Evolutionary conservation across 805 yeast genomes (phyloP).

Genomic region (Kodamaea restingae): DNA sequence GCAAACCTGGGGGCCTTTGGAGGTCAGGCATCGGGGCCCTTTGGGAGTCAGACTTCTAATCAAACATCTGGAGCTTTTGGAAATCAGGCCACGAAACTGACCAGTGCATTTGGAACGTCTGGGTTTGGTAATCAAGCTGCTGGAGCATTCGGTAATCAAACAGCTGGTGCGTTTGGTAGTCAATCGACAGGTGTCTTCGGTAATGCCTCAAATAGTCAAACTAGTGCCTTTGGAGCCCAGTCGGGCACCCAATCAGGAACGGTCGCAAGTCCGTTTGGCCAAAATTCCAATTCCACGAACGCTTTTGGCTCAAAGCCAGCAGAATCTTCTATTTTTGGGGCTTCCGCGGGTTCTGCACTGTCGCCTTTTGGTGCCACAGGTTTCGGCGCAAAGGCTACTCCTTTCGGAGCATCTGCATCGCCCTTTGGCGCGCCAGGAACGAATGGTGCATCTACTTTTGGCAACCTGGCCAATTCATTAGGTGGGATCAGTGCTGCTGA

Average conservation of each 20-base stretch:
- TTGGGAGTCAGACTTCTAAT: background rate
- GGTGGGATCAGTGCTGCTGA: background rate
- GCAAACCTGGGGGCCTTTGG: background rate
- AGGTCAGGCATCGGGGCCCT: background rate
- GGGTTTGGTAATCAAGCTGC: conserved; percentile 6
- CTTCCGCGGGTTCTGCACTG: background rate
- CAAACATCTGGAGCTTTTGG: conserved; percentile 5
- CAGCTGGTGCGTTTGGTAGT: background rate
- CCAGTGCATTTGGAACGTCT: conserved; percentile 9
- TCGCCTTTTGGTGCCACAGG: conserved; percentile 9
- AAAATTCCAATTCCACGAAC: background rate
- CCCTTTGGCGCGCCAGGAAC: conserved; percentile 1
- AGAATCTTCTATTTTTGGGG: background rate
- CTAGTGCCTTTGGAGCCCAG: conserved; percentile 8
- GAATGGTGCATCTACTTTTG: no score
- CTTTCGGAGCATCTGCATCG: conserved; percentile 13
- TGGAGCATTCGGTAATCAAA: conserved; percentile 1
- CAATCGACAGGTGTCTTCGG: no score
- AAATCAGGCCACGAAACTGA: background rate
- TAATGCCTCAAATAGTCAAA: no score
- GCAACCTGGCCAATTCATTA: no score
- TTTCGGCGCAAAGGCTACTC: conserved; percentile 7
- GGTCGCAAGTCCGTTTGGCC: conserved; percentile 8
- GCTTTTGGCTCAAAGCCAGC: background rate
- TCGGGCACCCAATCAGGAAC: no score